Evolutionary conservation across 148 eudicot species (phyloP).

Genomic region (Vaccinium darrowii): DNA sequence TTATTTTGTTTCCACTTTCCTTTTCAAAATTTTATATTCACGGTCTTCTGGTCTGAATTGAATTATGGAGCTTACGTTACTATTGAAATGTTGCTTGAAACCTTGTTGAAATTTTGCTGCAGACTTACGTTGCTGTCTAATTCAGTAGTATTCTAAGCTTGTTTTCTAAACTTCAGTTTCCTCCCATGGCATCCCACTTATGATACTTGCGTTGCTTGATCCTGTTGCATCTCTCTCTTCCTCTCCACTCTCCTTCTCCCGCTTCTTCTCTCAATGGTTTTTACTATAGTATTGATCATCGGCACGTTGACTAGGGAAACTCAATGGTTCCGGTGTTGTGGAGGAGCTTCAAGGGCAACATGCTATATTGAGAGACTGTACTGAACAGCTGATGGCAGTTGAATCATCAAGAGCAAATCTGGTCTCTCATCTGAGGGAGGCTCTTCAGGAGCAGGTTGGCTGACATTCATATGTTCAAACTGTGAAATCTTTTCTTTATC

Average conservation of each 20-base stretch:
- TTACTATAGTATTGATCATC: not conserved
- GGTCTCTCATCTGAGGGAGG: conserved; percentile 65
- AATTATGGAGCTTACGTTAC: not conserved
- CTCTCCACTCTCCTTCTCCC: conserved; percentile 1
- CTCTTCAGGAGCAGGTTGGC: conserved; percentile 84
- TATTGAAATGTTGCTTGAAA: not conserved
- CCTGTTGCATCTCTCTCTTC: not conserved
- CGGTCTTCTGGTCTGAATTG: not conserved
- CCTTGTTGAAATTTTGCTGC: not conserved
- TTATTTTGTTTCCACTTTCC: not conserved
- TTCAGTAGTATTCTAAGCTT: not conserved
- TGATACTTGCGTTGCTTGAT: not conserved
- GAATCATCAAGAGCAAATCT: conserved; percentile 77
- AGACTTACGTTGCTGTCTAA: not conserved
- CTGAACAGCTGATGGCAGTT: conserved; percentile 63
- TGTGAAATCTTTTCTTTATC: conserved; percentile 10
- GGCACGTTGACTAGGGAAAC: conserved; percentile 37
- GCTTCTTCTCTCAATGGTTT: not conserved
- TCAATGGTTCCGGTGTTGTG: conserved; percentile 37
- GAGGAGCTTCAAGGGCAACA: conserved; percentile 83
- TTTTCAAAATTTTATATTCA: not conserved
- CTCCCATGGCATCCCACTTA: not conserved
- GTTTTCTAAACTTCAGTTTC: not conserved
- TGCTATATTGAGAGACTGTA: conserved; percentile 62
- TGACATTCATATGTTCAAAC: not conserved